Conservation (phyloP, 73 alveolate genomes). For the Paramecium octaurelia region DNA sequence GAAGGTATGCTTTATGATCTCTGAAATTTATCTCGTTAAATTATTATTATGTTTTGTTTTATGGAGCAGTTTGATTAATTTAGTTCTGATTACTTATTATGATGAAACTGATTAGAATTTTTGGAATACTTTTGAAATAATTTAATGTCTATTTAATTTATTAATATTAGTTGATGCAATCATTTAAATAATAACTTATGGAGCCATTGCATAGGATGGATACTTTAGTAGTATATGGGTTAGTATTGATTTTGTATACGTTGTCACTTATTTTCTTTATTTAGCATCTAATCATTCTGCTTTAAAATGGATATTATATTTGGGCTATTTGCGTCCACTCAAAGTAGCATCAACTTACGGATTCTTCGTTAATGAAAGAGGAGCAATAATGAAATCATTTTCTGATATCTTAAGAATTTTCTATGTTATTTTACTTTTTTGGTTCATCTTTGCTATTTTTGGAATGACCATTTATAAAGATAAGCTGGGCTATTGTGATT, state of each 20-base stretch:
- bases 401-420: not conserved
- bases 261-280: not conserved
- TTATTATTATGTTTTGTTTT: not conserved
- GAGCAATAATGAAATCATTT: slow-evolving; percentile 4
- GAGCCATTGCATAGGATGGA: not conserved
- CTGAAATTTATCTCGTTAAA: not conserved
- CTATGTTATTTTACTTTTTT: slow-evolving; percentile 12
- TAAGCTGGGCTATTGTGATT: slow-evolving; percentile 15
- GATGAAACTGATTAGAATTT: not conserved
- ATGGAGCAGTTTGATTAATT: slow-evolving; percentile 39
- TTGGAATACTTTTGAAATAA: not conserved
- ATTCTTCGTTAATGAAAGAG: slow-evolving; percentile 12
- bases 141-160: not conserved
- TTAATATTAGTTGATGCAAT: not conserved
- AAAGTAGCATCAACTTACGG: slow-evolving; percentile 12
- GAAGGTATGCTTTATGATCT: not conserved
- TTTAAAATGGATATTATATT: not conserved
- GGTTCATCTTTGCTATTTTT: slow-evolving; percentile 32
- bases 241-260: not conserved
- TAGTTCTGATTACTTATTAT: not conserved
- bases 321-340: slow-evolving; percentile 13
- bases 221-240: slow-evolving; percentile 23
- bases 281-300: not conserved
- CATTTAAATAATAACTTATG: not conserved
- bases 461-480: slow-evolving; percentile 13